A percentile compares a stretch with the other conserved stretches of the same genome.
phyloP scores from a whole-genome alignment of 176 grass and related monocot species.

The Musa troglodytarum region DNA sequence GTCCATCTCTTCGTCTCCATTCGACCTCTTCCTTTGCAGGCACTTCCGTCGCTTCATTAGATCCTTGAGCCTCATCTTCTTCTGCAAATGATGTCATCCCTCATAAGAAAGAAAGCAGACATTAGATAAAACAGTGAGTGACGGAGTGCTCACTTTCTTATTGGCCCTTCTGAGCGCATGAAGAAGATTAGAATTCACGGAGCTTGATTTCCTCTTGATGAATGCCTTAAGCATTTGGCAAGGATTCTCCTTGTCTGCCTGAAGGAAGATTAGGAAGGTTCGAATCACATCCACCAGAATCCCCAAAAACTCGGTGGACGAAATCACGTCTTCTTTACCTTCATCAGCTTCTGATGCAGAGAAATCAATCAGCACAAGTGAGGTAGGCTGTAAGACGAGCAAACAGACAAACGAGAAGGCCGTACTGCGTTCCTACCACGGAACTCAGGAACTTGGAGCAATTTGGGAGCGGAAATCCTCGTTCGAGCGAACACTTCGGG shows the following conservation, averaged over 20 bases:
- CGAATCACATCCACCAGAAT: not conserved
- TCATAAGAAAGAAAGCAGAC: not conserved
- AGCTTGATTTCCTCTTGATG: not conserved
- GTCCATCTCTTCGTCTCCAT: conserved; percentile 53
- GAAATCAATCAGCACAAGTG: not conserved
- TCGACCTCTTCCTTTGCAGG: conserved; percentile 39
- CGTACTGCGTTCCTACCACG: conserved; percentile 27
- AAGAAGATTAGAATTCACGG: not conserved
- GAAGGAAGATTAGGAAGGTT: not conserved
- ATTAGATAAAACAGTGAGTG: not conserved
- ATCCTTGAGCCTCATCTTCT: conserved; percentile 72
- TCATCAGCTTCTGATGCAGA: not conserved
- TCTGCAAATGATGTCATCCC: conserved; percentile 31
- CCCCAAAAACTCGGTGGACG: not conserved
- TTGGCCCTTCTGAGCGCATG: conserved; percentile 5
- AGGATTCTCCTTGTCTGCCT: not conserved
- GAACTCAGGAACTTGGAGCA: conserved; percentile 85
- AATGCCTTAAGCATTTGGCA: conserved; percentile 5
- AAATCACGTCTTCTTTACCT: not conserved
- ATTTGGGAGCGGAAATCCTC: conserved; percentile 61
- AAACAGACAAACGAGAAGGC: too few species aligned
- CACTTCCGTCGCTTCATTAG: conserved; percentile 42
- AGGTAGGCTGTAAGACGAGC: too few species aligned
- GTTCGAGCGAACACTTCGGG: conserved; percentile 70
- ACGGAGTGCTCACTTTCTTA: not conserved